Percentiles rank a stretch among this genome's conserved stretches.
Evolutionary conservation across 371 early-diverging fungal species (phyloP).

Genomic region (Lichtheimia hyalospora): DNA sequence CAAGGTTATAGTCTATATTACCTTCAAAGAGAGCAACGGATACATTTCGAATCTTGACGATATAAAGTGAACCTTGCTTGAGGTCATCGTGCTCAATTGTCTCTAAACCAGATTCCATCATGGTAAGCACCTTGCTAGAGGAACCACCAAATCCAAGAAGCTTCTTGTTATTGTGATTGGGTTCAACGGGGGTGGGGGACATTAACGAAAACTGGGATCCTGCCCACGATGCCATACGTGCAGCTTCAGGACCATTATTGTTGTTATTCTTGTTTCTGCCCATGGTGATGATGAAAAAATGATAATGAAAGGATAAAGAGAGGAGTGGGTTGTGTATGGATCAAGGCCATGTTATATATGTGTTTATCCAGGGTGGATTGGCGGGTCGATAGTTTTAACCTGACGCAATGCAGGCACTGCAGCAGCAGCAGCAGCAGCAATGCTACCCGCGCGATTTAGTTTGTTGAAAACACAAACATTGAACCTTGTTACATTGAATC

Average conservation of each 20-base stretch:
- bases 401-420: conserved; percentile 10
- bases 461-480: too few species aligned
- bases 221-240: conserved; percentile 7
- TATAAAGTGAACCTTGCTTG: conserved; percentile 31
- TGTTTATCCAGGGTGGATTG: background rate
- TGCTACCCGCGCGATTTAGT: too few species aligned
- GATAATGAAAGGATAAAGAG: background rate
- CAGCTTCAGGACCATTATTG: conserved; percentile 6
- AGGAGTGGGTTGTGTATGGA: background rate
- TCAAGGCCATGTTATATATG: conserved; percentile 1
- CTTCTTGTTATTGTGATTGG: conserved; percentile 8
- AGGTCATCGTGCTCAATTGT: conserved; percentile 28
- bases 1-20: conserved; percentile 1
- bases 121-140: conserved; percentile 2
- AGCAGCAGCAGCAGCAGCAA: background rate
- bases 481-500: too few species aligned
- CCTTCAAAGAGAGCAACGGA: conserved; percentile 40
- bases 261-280: conserved; percentile 16
- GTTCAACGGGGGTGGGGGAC: conserved; percentile 9
- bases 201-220: conserved; percentile 10
- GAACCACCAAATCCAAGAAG: conserved; percentile 15
- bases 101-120: background rate
- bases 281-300: conserved; percentile 1
- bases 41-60: conserved; percentile 28
- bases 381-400: background rate